Percentiles rank a stretch among this genome's conserved stretches.
These are phyloP conservation scores for Diaporthe vexans DNA, from an alignment of 2,329 filamentous ascomycete genomes.

Conservation along the genomic window DNA sequence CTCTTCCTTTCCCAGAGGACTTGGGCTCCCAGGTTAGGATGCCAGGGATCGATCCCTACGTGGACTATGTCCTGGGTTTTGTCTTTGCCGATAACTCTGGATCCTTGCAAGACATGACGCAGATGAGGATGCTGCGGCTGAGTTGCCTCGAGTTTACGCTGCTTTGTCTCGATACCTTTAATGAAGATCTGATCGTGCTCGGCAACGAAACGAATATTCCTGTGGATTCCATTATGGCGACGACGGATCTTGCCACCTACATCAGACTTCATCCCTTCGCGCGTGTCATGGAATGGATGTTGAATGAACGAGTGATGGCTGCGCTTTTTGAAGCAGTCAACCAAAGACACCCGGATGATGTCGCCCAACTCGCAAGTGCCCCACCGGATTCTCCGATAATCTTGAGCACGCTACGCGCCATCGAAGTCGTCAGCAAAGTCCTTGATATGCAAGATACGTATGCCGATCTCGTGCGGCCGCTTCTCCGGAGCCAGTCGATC, in stretches of 20 bases:
- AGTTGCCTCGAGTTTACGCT: constrained; percentile 88
- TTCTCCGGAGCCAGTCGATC: constrained; percentile 77
- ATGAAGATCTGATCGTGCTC: constrained; percentile 91
- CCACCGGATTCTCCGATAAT: constrained; percentile 85
- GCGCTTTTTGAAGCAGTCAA: constrained; percentile 84
- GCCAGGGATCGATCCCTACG: constrained; percentile 90
- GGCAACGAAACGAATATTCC: constrained; percentile 82
- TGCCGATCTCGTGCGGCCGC: constrained; percentile 85
- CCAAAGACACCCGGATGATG: constrained; percentile 66
- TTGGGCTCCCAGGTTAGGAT: constrained; percentile 81
- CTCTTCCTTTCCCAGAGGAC: constrained; percentile 87
- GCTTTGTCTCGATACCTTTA: constrained; percentile 86
- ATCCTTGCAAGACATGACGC: constrained; percentile 75
- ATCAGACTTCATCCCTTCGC: constrained; percentile 92
- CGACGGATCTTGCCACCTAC: constrained; percentile 83
- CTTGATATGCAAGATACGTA: constrained; percentile 93
- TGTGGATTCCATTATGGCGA: constrained; percentile 81
- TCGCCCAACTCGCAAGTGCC: constrained; percentile 78
- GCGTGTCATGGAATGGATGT: constrained; percentile 97
- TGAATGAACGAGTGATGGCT: constrained; percentile 89
- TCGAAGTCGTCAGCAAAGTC: constrained; percentile 86
- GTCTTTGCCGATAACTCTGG: constrained; percentile 78
- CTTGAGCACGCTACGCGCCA: constrained; percentile 80
- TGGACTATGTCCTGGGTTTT: constrained; percentile 89
- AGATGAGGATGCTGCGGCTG: constrained; percentile 80